phyloP scores from a whole-genome alignment of 2,329 filamentous ascomycete genomes.

The Colletotrichum kahawae region DNA sequence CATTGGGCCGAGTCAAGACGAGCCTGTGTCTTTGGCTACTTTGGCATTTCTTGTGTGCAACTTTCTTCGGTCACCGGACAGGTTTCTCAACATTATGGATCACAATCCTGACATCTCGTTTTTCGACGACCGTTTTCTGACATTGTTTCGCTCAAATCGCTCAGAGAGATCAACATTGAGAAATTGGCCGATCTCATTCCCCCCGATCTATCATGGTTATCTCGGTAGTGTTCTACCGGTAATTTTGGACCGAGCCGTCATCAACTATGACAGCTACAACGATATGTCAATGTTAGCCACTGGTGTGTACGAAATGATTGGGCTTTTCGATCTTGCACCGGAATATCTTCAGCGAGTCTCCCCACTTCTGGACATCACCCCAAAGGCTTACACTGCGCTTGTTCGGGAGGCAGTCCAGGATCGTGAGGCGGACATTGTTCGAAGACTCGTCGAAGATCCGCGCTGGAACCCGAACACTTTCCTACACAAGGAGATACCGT shows the following conservation, averaged over 20 bases:
- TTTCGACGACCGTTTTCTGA: not conserved
- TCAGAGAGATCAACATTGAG: not conserved
- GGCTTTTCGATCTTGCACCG: not conserved
- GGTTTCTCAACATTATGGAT: not conserved
- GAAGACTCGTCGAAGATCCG: slow-evolving; percentile 9
- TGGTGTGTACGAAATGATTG: not conserved
- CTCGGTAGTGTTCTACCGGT: not conserved
- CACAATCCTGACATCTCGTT: not conserved
- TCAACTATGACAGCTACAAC: not conserved
- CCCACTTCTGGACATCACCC: not conserved
- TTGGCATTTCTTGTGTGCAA: slow-evolving; percentile 11
- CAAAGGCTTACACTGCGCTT: not conserved
- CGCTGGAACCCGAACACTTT: slow-evolving; percentile 16
- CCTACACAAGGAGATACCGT: not conserved
- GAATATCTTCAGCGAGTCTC: not conserved
- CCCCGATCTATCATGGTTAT: not conserved
- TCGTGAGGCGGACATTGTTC: not conserved
- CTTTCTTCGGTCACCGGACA: not conserved
- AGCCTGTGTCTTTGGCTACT: not conserved
- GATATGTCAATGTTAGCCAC: not conserved
- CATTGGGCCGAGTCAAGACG: not conserved
- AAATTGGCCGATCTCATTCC: not conserved
- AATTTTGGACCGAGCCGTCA: not conserved
- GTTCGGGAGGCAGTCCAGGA: not conserved
- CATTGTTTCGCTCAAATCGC: not conserved